Evolutionary conservation across 148 eudicot genomes (phyloP), one percentile per base, ranked within the genome.

Genomic region (Camellia granthamiana): DNA sequence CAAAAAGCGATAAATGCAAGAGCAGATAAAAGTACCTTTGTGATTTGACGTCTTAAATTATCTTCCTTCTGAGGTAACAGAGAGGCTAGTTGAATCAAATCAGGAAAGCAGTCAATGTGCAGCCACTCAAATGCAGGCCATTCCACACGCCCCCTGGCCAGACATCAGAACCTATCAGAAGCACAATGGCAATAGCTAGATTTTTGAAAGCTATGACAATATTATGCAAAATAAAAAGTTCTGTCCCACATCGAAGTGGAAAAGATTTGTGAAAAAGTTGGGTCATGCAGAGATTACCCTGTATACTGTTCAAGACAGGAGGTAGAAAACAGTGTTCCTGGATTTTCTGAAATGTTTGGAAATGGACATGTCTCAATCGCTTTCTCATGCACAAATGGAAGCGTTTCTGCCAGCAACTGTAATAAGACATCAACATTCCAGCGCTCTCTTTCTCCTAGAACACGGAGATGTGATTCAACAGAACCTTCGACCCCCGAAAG

Each of bases 401-500:
- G 94, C 87, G 93, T 80, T 79, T 92, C 92, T 68, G 84, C 79
- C 75, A 95, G 86, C 87, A 95, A 91, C 79, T 94, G 90, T 66
- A 95, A 78, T 61, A 95, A 82, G 79, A 93, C 94, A 87, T 95
- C 98, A 79, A 93, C 85, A 84, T 86, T 93, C 98, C 98, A 95
- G 74, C 99, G 95, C 81, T 96, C 99, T 80, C 98, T 92, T 88
- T 96, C 99, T 74, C 99, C 99, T 79, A 96, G 86, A 79, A 90
- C 97, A 67, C 87, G 92, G 72, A 96, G 86, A 82, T 93, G 87
- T 7, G 99, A 93, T 87, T 96, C 98, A 75, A 93, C 82, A 79
- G 99, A 92, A 80, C 92, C 97, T 86, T 92, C 98, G 82, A 96
- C 98, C 64, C 99, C 99, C 60, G 99, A 96, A 84, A 96, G 91